Percentiles rank a stretch among this genome's conserved stretches.
Conservation (phyloP, 331 rosid species). For the Saraca asoca region DNA sequence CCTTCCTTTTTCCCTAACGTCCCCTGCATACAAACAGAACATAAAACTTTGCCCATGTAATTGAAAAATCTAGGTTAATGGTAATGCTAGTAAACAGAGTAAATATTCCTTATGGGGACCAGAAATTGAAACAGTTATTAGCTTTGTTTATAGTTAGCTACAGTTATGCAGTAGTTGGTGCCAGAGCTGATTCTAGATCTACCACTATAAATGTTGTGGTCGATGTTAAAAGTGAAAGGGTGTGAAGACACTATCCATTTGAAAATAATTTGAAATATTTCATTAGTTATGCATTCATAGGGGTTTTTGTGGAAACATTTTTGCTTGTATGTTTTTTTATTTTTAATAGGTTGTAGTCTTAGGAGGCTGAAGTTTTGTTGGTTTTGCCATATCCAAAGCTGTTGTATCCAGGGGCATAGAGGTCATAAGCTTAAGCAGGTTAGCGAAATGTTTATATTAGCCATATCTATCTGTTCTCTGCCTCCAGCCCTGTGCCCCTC, state of each 20-base stretch:
- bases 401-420: conserved; percentile 94
- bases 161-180: conserved; percentile 60
- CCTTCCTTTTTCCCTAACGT: too few relatives aligned
- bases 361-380: conserved; percentile 96
- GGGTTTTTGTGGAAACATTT: conserved; percentile 9
- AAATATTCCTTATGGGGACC: too few relatives aligned
- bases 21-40: too few relatives aligned
- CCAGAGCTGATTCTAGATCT: conserved; percentile 42
- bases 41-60: too few relatives aligned
- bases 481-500: not conserved
- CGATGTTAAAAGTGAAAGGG: conserved; percentile 74
- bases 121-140: too few relatives aligned
- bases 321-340: conserved; percentile 22
- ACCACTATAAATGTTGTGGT: conserved; percentile 82
- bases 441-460: conserved; percentile 18
- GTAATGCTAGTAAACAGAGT: too few relatives aligned
- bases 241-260: conserved; percentile 26
- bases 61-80: too few relatives aligned
- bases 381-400: conserved; percentile 94
- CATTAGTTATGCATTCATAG: conserved; percentile 8
- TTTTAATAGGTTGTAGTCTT: conserved; percentile 92
- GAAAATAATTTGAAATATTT: conserved; percentile 11
- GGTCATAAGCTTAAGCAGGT: conserved; percentile 89
- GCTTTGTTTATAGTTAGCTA: conserved; percentile 59
- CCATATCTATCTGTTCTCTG: conserved; percentile 14